Evolutionary conservation across 352 stramenopile species (phyloP).

Genomic region (Blastocystis sp.): DNA sequence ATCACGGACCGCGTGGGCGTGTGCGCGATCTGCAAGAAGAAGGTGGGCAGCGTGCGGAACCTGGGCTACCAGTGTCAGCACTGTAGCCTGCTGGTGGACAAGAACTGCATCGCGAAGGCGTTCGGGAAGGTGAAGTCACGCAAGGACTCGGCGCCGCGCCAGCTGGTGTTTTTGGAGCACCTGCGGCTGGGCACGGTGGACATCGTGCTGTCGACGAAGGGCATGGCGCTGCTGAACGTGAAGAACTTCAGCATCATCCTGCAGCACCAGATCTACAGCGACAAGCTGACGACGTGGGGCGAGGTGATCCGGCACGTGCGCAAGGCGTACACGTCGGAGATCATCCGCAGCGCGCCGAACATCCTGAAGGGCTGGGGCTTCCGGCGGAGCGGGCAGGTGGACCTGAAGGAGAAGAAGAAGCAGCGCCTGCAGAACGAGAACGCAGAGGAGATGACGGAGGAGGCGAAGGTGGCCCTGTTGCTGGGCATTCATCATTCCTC

Average conservation of each 20-base stretch:
- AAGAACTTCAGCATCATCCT: conserved; percentile 58
- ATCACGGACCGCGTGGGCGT: conserved; percentile 25
- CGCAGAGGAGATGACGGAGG: conserved; percentile 20
- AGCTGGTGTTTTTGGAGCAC: conserved; percentile 65
- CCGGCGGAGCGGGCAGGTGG: not conserved
- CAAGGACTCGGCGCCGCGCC: not conserved
- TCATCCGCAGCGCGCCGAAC: conserved; percentile 34
- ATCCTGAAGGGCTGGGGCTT: conserved; percentile 49
- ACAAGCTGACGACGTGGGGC: conserved; percentile 36
- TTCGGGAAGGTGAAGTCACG: not conserved
- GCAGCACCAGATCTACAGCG: conserved; percentile 61
- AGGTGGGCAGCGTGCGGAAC: conserved; percentile 31
- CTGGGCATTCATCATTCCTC: conserved; percentile 2
- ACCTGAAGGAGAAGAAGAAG: conserved; percentile 34
- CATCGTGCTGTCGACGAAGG: conserved; percentile 40
- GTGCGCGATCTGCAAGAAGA: conserved; percentile 51
- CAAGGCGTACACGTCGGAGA: conserved; percentile 50
- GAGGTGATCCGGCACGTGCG: conserved; percentile 34
- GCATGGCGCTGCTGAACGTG: conserved; percentile 30
- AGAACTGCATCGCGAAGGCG: conserved; percentile 34
- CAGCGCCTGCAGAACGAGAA: not conserved
- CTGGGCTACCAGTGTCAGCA: conserved; percentile 44
- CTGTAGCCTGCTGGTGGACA: conserved; percentile 44
- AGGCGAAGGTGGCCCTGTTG: conserved; percentile 19
- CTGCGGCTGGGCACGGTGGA: conserved; percentile 53